Evolutionary conservation across 2,329 filamentous ascomycete species (phyloP).

Genomic region (Botrytis sinoallii): DNA sequence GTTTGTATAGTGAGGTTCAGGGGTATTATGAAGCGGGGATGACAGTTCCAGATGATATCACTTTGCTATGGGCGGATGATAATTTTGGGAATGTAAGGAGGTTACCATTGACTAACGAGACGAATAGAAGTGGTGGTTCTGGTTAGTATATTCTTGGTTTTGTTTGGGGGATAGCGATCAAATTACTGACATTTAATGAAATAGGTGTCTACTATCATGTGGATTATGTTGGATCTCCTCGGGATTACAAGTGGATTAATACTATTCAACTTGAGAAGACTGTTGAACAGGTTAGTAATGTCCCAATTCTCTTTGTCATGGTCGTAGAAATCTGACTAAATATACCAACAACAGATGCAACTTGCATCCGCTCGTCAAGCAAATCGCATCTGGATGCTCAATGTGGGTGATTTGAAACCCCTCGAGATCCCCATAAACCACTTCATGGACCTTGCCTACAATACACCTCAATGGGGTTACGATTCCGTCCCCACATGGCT

Average conservation of each 20-base stretch:
- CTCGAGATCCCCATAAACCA: slow-evolving; percentile 63
- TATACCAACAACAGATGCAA: slow-evolving; percentile 48
- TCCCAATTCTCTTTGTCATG: no score
- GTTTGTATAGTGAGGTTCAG: slow-evolving; percentile 72
- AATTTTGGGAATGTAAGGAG: slow-evolving; percentile 65
- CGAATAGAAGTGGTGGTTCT: slow-evolving; percentile 56
- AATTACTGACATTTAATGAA: not conserved
- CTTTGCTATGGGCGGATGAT: slow-evolving; percentile 66
- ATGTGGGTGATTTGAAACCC: slow-evolving; percentile 62
- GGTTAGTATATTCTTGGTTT: slow-evolving; percentile 39
- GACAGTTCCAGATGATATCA: slow-evolving; percentile 63
- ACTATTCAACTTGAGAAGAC: slow-evolving; percentile 64
- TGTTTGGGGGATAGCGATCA: not conserved
- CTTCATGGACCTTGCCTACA: slow-evolving; percentile 66
- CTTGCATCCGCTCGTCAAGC: slow-evolving; percentile 55
- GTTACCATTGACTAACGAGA: slow-evolving; percentile 59
- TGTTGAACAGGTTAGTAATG: slow-evolving; percentile 48
- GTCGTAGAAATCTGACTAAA: not conserved
- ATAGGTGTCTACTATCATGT: slow-evolving; percentile 57
- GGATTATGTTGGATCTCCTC: slow-evolving; percentile 50
- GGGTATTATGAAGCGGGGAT: slow-evolving; percentile 65
- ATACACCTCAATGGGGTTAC: slow-evolving; percentile 55
- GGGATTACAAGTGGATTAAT: slow-evolving; percentile 59
- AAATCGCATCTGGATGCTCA: slow-evolving; percentile 58
- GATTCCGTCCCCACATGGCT: slow-evolving; percentile 57